phyloP scores from a whole-genome alignment of 768 basidiomycete species.

The Xerocomellus amylosporus region DNA sequence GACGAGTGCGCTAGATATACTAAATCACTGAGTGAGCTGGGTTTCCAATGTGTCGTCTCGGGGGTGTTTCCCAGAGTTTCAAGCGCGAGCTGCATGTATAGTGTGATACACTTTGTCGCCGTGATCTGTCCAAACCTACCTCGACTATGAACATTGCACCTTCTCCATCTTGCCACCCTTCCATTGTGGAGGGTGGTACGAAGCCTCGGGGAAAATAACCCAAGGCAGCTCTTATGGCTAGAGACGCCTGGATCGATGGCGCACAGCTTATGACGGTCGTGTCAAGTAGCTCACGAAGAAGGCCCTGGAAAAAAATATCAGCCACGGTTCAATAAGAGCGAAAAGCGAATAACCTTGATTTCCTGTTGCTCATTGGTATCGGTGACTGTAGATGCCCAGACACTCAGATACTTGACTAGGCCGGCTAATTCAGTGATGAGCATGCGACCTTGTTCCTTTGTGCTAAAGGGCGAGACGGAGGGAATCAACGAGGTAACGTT shows the following conservation, averaged over 20 bases:
- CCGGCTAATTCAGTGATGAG: conserved; percentile 18
- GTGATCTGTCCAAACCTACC: conserved; percentile 33
- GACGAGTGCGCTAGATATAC: conserved; percentile 25
- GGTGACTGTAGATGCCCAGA: conserved; percentile 14
- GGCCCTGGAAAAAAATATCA: conserved; percentile 22
- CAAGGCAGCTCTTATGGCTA: conserved; percentile 49
- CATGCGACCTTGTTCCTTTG: conserved; percentile 16
- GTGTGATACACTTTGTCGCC: not conserved
- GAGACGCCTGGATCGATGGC: conserved; percentile 38
- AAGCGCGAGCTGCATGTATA: conserved; percentile 31
- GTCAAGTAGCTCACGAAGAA: conserved; percentile 35
- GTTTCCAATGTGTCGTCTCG: conserved; percentile 6
- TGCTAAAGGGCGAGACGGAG: conserved; percentile 13
- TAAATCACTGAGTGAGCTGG: conserved; percentile 29
- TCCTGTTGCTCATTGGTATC: not conserved
- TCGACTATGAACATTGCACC: conserved; percentile 35
- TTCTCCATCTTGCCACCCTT: conserved; percentile 43
- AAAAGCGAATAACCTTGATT: conserved; percentile 20
- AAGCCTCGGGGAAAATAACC: conserved; percentile 45
- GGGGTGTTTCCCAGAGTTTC: conserved; percentile 27
- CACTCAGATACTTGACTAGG: conserved; percentile 13
- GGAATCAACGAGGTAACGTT: conserved; percentile 12
- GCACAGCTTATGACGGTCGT: conserved; percentile 35
- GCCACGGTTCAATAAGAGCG: not conserved
- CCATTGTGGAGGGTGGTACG: conserved; percentile 28